These are phyloP conservation scores for Suhomyces wounanorum DNA, from an alignment of 1,139 yeast genomes.

Conservation along the genomic window DNA sequence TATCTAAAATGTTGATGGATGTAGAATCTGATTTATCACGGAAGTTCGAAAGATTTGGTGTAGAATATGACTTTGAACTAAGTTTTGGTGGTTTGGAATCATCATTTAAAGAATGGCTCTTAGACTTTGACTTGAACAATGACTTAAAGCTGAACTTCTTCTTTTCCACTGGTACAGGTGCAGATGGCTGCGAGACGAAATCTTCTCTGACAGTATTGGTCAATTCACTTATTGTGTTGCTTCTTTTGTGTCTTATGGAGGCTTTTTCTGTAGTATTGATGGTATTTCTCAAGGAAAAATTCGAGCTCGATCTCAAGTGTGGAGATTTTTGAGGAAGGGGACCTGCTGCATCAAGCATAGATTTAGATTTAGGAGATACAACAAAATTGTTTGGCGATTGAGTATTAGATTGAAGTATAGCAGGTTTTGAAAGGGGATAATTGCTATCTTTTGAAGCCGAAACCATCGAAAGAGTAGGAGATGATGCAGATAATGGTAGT, in stretches of 20 bases:
- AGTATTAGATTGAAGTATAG: conserved; percentile 5
- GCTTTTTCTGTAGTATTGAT: neutral
- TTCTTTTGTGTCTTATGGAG: conserved; percentile 26
- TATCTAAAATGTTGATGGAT: conserved; percentile 7
- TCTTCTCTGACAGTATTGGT: conserved; percentile 15
- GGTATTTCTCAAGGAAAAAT: conserved; percentile 23
- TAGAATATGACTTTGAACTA: conserved; percentile 31
- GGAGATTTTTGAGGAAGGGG: conserved; percentile 20
- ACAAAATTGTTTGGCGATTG: neutral
- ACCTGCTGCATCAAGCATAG: conserved; percentile 8
- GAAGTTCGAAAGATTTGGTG: conserved; percentile 27
- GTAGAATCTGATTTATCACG: conserved; percentile 1
- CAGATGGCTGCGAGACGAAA: conserved; percentile 4
- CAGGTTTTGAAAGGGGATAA: conserved; percentile 14
- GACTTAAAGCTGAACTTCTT: conserved; percentile 45
- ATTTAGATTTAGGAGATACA: conserved; percentile 5
- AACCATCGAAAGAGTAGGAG: conserved; percentile 14
- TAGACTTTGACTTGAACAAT: conserved; percentile 40
- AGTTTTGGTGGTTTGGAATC: conserved; percentile 22
- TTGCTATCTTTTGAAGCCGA: conserved; percentile 5
- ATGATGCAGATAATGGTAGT: conserved; percentile 12
- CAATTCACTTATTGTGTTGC: conserved; percentile 28
- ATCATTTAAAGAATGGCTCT: conserved; percentile 27
- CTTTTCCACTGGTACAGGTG: conserved; percentile 19
- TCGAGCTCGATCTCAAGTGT: conserved; percentile 33